These are phyloP conservation scores for Scedosporium minutisporum DNA, from an alignment of 2,329 filamentous ascomycete genomes.

Conservation along the genomic window DNA sequence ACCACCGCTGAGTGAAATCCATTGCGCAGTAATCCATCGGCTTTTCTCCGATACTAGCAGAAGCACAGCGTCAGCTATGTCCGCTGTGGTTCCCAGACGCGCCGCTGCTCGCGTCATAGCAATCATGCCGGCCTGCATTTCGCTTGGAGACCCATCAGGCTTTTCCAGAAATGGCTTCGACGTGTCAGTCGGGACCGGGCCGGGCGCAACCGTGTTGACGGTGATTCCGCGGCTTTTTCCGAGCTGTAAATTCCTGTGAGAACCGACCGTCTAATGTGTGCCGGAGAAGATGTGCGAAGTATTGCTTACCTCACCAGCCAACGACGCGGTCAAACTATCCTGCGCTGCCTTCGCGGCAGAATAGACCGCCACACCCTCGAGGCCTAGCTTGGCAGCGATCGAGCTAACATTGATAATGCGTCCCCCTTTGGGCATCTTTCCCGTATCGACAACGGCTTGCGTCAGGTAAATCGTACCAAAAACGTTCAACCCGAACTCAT, in stretches of 20 bases:
- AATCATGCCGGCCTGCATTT: slow-evolving; percentile 13
- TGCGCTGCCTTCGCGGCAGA: slow-evolving; percentile 28
- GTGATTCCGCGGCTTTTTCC: slow-evolving; percentile 29
- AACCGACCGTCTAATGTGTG: too few species aligned
- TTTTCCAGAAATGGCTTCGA: neutral
- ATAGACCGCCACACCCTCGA: slow-evolving; percentile 8
- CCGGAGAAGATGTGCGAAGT: too few species aligned
- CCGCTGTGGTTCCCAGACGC: slow-evolving; percentile 23
- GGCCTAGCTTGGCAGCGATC: slow-evolving; percentile 16
- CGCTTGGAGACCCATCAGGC: slow-evolving; percentile 10
- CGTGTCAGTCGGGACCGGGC: slow-evolving; percentile 26
- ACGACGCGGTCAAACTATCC: slow-evolving; percentile 22
- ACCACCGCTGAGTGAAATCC: slow-evolving; percentile 27
- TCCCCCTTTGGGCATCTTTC: slow-evolving; percentile 21
- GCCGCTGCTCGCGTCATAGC: slow-evolving; percentile 20
- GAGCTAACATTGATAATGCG: slow-evolving; percentile 25
- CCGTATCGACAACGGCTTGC: slow-evolving; percentile 19
- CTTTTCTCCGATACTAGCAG: slow-evolving; percentile 27
- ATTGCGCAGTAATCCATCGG: slow-evolving; percentile 35
- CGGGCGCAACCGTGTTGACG: slow-evolving; percentile 31
- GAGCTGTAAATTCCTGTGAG: slow-evolving; percentile 13
- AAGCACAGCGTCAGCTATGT: slow-evolving; percentile 32
- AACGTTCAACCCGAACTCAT: slow-evolving; percentile 23
- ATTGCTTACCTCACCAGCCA: slow-evolving; percentile 21
- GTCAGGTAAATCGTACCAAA: slow-evolving; percentile 23